Percentiles rank a stretch among this genome's conserved stretches.
phyloP scores from a whole-genome alignment of 495 filamentous ascomycete species.

The Astrothelium subdiscretum region DNA sequence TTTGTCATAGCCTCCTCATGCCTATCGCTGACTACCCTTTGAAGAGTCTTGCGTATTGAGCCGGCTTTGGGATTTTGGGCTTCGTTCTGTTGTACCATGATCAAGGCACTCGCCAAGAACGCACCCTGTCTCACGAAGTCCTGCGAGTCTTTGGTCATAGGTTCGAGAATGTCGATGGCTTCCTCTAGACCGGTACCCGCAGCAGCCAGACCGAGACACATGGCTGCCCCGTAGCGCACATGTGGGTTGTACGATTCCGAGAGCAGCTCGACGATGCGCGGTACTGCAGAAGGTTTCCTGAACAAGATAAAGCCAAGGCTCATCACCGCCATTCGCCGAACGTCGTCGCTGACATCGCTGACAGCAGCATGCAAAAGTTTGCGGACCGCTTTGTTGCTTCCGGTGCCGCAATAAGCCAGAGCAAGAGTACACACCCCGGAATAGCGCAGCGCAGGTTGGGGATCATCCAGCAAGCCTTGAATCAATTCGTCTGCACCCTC shows the following conservation, averaged over 20 bases:
- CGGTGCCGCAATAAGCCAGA: slow-evolving; percentile 90
- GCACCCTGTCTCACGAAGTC: slow-evolving; percentile 98
- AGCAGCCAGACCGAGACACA: slow-evolving; percentile 96
- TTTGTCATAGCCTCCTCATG: slow-evolving; percentile 99
- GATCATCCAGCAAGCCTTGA: slow-evolving; percentile 83
- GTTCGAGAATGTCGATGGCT: slow-evolving; percentile 92
- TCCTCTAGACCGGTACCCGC: slow-evolving; percentile 94
- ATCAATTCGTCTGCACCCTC: slow-evolving; percentile 91
- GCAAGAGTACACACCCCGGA: slow-evolving; percentile 99
- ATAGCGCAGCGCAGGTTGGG: slow-evolving; percentile 87
- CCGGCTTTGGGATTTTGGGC: slow-evolving; percentile 60
- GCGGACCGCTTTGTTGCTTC: slow-evolving; percentile 96
- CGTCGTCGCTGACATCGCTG: slow-evolving; percentile 97
- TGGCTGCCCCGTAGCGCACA: slow-evolving; percentile 94
- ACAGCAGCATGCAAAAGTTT: slow-evolving; percentile 96
- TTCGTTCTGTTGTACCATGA: slow-evolving; percentile 89
- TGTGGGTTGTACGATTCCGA: slow-evolving; percentile 98
- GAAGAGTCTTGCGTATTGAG: slow-evolving; percentile 50
- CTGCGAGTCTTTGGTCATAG: slow-evolving; percentile 98
- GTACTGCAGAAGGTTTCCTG: slow-evolving; percentile 92
- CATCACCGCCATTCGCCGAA: slow-evolving; percentile 94
- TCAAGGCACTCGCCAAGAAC: slow-evolving; percentile 91
- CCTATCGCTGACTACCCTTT: slow-evolving; percentile 74
- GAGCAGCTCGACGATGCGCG: slow-evolving; percentile 97
- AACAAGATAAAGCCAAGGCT: slow-evolving; percentile 97